Evolutionary conservation across 2,329 filamentous ascomycete species (phyloP).

Genomic region (Aspergillus versicolor): DNA sequence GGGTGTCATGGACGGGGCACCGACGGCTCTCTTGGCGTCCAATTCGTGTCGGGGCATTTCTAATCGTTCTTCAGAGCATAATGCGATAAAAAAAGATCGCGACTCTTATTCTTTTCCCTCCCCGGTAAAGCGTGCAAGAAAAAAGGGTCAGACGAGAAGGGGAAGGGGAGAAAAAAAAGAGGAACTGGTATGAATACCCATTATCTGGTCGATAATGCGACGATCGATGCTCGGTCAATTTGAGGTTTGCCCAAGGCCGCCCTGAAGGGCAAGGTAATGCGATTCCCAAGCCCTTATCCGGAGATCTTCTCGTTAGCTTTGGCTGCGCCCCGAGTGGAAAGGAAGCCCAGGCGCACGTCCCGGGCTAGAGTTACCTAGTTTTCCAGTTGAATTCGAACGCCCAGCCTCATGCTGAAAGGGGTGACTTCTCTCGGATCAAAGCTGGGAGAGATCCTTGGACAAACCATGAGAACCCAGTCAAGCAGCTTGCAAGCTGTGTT

Average conservation of each 20-base stretch:
- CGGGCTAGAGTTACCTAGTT: not conserved
- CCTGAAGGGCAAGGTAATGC: not conserved
- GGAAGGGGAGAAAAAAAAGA: not conserved
- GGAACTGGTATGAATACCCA: not conserved
- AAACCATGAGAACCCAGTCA: not conserved
- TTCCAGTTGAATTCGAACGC: not conserved
- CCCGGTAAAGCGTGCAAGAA: not conserved
- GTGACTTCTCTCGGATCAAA: not conserved
- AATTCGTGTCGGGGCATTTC: not conserved
- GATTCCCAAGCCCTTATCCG: not conserved
- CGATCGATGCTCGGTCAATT: not conserved
- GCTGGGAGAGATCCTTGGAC: not conserved
- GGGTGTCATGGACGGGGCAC: not conserved
- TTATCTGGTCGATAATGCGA: not conserved
- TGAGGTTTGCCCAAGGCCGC: not conserved
- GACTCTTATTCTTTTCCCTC: not conserved
- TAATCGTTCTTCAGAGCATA: not conserved
- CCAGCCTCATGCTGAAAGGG: not conserved
- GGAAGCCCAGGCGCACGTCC: not conserved
- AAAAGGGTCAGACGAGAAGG: not conserved
- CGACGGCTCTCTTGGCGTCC: not conserved
- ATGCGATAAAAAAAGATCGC: not conserved
- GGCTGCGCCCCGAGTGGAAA: not conserved
- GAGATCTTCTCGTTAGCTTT: not conserved
- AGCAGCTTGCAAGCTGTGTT: not conserved